Conservation (phyloP, 805 yeast species). For the Ogataea allantospora region DNA sequence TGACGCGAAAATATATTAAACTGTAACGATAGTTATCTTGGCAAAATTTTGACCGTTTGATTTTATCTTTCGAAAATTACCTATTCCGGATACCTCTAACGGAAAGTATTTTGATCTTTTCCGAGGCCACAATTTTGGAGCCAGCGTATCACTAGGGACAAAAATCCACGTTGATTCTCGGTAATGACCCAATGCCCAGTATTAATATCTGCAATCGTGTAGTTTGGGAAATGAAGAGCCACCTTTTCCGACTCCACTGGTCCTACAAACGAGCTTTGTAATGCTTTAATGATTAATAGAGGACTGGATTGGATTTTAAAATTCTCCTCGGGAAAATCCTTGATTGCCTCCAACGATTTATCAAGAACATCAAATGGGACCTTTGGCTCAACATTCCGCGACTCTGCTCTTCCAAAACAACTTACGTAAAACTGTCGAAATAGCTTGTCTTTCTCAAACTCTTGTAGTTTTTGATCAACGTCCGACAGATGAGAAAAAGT, state of each 20-base stretch:
- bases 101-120: slow-evolving; percentile 7
- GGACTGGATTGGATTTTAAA: slow-evolving; percentile 48
- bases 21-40: no score
- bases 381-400: slow-evolving; percentile 26
- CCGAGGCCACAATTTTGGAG: slow-evolving; percentile 12
- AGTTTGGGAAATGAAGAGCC: slow-evolving; percentile 54
- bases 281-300: slow-evolving; percentile 72
- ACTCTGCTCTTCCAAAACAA: slow-evolving; percentile 49
- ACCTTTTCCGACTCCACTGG: slow-evolving; percentile 19
- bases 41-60: not conserved
- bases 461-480: slow-evolving; percentile 57
- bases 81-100: slow-evolving; percentile 16
- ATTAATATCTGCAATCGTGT: slow-evolving; percentile 64
- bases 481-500: slow-evolving; percentile 33
- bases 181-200: slow-evolving; percentile 92
- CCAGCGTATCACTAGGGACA: slow-evolving; percentile 56
- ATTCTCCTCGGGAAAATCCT: slow-evolving; percentile 46
- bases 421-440: slow-evolving; percentile 74
- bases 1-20: not conserved
- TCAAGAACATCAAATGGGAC: slow-evolving; percentile 69
- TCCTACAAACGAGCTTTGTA: slow-evolving; percentile 48
- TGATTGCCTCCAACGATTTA: slow-evolving; percentile 58
- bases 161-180: slow-evolving; percentile 75
- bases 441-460: slow-evolving; percentile 56
- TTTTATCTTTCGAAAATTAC: slow-evolving; percentile 21